Percentiles rank a stretch among this genome's conserved stretches.
These are phyloP conservation scores for Mycena epipterygia DNA, from an alignment of 768 basidiomycete genomes.

Conservation along the genomic window DNA sequence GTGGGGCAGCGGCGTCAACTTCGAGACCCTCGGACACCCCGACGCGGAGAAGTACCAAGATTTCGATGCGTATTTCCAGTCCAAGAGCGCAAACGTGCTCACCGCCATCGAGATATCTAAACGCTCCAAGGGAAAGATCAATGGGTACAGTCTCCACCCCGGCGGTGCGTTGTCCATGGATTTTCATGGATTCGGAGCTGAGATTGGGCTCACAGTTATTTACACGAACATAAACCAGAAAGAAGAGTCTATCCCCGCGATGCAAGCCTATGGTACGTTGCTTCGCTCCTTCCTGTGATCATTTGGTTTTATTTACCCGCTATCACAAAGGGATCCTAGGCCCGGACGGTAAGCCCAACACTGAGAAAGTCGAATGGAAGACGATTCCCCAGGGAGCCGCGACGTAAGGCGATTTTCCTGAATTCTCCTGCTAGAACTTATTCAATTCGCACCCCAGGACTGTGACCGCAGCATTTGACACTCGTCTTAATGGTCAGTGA, in stretches of 20 bases:
- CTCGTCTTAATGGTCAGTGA: too few species aligned
- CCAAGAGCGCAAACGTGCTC: not conserved
- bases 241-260: not conserved
- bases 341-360: not conserved
- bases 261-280: not conserved
- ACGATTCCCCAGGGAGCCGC: conserved; percentile 17
- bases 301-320: not conserved
- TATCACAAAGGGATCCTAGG: not conserved
- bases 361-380: not conserved
- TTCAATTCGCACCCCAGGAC: not conserved
- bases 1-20: not conserved
- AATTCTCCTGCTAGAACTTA: not conserved
- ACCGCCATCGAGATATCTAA: not conserved
- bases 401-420: not conserved
- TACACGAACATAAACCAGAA: not conserved
- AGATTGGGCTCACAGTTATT: not conserved
- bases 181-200: not conserved
- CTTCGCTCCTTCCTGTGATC: not conserved
- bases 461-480: too few species aligned
- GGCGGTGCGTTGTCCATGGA: not conserved
- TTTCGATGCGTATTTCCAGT: not conserved
- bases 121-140: not conserved
- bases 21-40: not conserved
- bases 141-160: conserved; percentile 5
- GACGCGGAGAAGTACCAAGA: not conserved